Base-by-base conservation (phyloP, 495 filamentous ascomycete species). In the Neurospora hispaniola region DNA sequence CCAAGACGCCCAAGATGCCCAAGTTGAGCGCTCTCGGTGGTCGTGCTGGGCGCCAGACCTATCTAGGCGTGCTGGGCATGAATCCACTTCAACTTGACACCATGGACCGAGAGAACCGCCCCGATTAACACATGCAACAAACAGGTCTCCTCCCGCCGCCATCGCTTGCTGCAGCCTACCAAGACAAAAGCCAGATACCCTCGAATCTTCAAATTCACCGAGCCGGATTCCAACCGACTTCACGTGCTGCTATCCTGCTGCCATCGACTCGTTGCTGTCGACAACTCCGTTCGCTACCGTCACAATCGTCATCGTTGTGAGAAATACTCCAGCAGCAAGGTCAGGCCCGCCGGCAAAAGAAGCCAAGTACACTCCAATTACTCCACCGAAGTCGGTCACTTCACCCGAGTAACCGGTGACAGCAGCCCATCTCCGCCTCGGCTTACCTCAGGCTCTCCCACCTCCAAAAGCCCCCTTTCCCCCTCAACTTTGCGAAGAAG, bases 401-500 rank as follows among this genome's bases (percentile, higher is more conserved):
- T 16, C 54, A 66, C 54, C 70, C 70, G 70, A 71, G 70, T 72
- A 42, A 20, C 71, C 44, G 46, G 54, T 66, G 46, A 69, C 42
- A 66, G 23, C 20, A 69, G 54, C 71, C 72, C 62, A 48, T 43
- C 72, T 48, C 27, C 27, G 66, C 42, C 75, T 70, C 59, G 69
- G 39, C 42, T 66, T 27, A 73, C 41, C 68, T 74, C 72, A 44
- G 71, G 70, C 73, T 71, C 75, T 73, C 72, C 48, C 27, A 70
- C 71, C 68, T 76, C 73, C 54, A 66, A 66, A 66, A 66, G 5
- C 54, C 54, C 54, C 70, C 68, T 75, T 54, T 72, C 71, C 71
- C 69, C 75, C 69, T 74, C 71, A 75, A 71, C 77, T 78, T 76
- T 77, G 90, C 93, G 86, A 93, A 85, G 92, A 92, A 93, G 91